Conservation (phyloP, 306 rosid genomes). For the Ormosia emarginata region DNA sequence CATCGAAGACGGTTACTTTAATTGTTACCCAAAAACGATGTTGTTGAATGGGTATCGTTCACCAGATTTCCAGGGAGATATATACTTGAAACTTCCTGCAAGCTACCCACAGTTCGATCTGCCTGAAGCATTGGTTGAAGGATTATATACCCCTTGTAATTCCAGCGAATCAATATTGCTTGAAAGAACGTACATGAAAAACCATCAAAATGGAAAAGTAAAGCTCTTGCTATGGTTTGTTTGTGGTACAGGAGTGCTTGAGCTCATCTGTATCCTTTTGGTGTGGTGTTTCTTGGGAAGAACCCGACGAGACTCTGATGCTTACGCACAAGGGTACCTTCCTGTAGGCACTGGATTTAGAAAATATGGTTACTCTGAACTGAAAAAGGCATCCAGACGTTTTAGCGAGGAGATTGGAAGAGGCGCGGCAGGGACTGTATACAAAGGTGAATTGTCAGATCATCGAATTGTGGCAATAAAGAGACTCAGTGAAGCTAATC, state of each 20-base stretch:
- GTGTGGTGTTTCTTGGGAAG: conserved; percentile 28
- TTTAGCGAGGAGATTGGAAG: conserved; percentile 58
- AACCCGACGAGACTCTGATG: background rate
- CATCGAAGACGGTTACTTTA: background rate
- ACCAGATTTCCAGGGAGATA: conserved; percentile 29
- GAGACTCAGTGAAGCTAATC: conserved; percentile 33
- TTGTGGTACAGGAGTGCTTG: conserved; percentile 47
- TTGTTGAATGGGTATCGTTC: conserved; percentile 43
- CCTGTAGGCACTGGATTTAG: conserved; percentile 38
- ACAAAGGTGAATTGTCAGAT: conserved; percentile 44
- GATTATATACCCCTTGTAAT: background rate
- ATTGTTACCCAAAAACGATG: conserved; percentile 43
- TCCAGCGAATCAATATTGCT: background rate
- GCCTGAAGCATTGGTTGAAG: background rate
- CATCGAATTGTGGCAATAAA: conserved; percentile 48
- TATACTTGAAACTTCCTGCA: conserved; percentile 41
- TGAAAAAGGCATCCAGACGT: conserved; percentile 42
- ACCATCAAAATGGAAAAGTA: background rate
- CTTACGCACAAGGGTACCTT: background rate
- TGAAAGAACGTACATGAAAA: conserved; percentile 7
- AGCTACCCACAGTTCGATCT: background rate
- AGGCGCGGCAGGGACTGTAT: conserved; percentile 52
- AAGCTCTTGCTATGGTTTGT: conserved; percentile 40
- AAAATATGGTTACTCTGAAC: conserved; percentile 45
- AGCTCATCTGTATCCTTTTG: conserved; percentile 31